Conservation (phyloP, 1,284 basidiomycete genomes). For the Moesziomyces antarcticus region DNA sequence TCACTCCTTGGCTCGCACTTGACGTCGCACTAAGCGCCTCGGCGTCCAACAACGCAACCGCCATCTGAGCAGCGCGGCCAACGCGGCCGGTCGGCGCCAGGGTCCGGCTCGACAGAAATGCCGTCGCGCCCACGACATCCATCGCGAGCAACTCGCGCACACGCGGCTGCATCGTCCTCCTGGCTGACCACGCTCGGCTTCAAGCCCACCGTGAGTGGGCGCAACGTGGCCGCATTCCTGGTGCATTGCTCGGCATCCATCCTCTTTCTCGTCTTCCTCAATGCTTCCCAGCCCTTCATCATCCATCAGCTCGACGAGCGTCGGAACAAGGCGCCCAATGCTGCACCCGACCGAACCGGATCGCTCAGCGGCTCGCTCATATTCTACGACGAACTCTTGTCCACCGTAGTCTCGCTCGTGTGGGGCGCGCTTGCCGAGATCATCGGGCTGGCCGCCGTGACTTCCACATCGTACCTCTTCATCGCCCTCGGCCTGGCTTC, state of each 20-base stretch:
- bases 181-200: constrained; percentile 39
- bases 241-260: constrained; percentile 51
- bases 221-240: constrained; percentile 44
- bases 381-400: constrained; percentile 57
- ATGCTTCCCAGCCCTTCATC: constrained; percentile 52
- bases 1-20: too few species aligned
- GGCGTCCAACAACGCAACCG: too few species aligned
- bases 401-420: constrained; percentile 41
- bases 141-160: too few species aligned
- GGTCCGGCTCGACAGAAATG: too few species aligned
- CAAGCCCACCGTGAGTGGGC: constrained; percentile 29
- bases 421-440: constrained; percentile 55
- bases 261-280: constrained; percentile 58
- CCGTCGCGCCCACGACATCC: neutral
- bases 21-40: too few species aligned
- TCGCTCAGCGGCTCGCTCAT: constrained; percentile 55
- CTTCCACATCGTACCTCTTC: constrained; percentile 43
- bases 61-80: too few species aligned
- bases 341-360: constrained; percentile 29
- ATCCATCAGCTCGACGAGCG: constrained; percentile 49
- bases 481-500: constrained; percentile 38
- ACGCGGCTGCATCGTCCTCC: neutral
- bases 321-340: neutral
- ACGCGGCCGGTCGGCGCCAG: too few species aligned
- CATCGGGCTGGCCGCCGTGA: constrained; percentile 37